Conservation (phyloP, 2,329 filamentous ascomycete genomes). For the Cladophialophora exuberans region DNA sequence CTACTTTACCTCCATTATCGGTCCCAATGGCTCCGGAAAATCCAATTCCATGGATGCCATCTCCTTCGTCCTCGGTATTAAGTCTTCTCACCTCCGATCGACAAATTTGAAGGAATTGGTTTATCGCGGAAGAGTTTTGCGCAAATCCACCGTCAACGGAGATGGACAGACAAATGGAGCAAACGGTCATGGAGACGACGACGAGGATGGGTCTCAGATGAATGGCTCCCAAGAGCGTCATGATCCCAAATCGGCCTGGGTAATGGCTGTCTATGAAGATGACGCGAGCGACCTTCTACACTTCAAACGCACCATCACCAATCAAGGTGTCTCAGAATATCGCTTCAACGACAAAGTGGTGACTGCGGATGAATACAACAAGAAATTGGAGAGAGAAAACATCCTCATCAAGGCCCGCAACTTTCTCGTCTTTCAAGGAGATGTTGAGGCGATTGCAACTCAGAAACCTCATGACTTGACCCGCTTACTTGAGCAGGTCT, state of each 20-base stretch:
- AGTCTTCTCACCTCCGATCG: slow-evolving; percentile 96
- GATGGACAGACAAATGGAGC: slow-evolving; percentile 63
- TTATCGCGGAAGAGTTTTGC: slow-evolving; percentile 91
- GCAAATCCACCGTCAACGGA: slow-evolving; percentile 89
- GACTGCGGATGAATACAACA: slow-evolving; percentile 89
- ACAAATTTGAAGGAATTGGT: slow-evolving; percentile 92
- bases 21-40: slow-evolving; percentile 98
- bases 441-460: slow-evolving; percentile 94
- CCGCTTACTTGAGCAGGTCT: slow-evolving; percentile 93
- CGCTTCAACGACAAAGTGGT: slow-evolving; percentile 93
- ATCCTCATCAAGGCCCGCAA: slow-evolving; percentile 98
- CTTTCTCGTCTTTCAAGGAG: slow-evolving; percentile 97
- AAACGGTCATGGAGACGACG: slow-evolving; percentile 68
- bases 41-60: slow-evolving; percentile 99
- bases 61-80: slow-evolving; percentile 97
- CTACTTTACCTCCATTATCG: slow-evolving; percentile 98
- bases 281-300: slow-evolving; percentile 92
- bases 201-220: slow-evolving; percentile 63
- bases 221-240: slow-evolving; percentile 62
- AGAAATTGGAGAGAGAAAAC: slow-evolving; percentile 87
- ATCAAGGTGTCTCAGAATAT: slow-evolving; percentile 86
- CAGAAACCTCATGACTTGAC: slow-evolving; percentile 95
- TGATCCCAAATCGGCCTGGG: slow-evolving; percentile 95
- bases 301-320: slow-evolving; percentile 95
- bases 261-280: slow-evolving; percentile 98